phyloP scores from a whole-genome alignment of 441 rosid genomes.

The Geranium incanum region DNA sequence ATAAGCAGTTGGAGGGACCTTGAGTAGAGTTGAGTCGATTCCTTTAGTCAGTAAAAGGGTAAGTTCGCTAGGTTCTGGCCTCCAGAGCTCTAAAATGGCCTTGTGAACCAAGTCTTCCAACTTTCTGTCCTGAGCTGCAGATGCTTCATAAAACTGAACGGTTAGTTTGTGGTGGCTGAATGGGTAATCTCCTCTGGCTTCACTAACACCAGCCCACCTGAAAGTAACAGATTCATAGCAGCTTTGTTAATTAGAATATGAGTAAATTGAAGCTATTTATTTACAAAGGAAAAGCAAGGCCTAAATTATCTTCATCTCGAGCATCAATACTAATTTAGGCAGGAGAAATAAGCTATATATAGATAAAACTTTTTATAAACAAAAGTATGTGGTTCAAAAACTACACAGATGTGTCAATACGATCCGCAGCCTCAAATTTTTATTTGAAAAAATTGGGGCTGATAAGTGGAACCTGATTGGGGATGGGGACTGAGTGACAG shows the following conservation, averaged over 20 bases:
- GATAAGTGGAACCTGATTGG: too few relatives aligned
- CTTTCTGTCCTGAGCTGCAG: conserved; percentile 97
- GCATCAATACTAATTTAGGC: background rate
- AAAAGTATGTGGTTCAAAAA: background rate
- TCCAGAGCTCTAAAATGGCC: conserved; percentile 98
- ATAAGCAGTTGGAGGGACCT: conserved; percentile 72
- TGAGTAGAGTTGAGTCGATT: conserved; percentile 61
- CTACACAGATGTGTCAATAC: background rate
- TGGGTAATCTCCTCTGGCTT: conserved; percentile 98
- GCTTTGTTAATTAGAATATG: background rate
- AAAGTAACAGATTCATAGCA: conserved; percentile 20
- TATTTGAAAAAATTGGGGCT: too few relatives aligned
- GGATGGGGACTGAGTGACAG: too few relatives aligned
- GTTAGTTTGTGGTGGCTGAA: conserved; percentile 98
- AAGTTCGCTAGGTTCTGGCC: conserved; percentile 90
- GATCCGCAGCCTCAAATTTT: background rate
- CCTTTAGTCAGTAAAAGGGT: conserved; percentile 75
- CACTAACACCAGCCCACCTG: conserved; percentile 98
- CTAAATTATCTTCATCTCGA: background rate
- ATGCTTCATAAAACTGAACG: conserved; percentile 92
- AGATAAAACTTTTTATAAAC: background rate
- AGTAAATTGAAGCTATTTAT: background rate
- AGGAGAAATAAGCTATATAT: background rate
- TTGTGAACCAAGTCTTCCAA: conserved; percentile 92
- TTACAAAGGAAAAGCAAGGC: background rate